These are phyloP conservation scores for Kluyveromyces aestuarii DNA, from an alignment of 805 yeast genomes.

Conservation along the genomic window DNA sequence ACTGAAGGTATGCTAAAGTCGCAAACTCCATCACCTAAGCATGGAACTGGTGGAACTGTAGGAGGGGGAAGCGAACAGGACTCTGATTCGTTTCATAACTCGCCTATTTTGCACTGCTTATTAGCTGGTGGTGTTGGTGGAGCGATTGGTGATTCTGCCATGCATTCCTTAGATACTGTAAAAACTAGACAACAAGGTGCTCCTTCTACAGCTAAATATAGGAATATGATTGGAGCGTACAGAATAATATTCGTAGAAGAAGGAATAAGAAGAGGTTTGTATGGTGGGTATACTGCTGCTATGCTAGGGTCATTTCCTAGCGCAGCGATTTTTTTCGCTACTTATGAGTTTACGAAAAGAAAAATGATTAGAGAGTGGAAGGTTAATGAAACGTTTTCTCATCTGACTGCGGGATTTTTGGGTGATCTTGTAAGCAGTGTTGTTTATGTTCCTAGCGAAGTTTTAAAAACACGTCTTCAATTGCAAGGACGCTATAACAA, in stretches of 20 bases:
- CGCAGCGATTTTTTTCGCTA: conserved; percentile 87
- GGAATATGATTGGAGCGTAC: conserved; percentile 68
- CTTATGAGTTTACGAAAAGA: conserved; percentile 79
- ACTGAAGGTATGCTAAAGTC: conserved; percentile 2
- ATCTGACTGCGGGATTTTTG: conserved; percentile 78
- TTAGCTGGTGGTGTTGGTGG: conserved; percentile 96
- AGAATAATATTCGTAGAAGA: conserved; percentile 69
- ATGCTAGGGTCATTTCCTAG: conserved; percentile 89
- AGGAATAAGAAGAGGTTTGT: conserved; percentile 76
- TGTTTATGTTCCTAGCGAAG: conserved; percentile 93
- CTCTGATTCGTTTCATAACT: conserved; percentile 1
- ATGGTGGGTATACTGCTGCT: conserved; percentile 90
- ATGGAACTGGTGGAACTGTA: conserved; percentile 1
- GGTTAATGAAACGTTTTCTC: conserved; percentile 70
- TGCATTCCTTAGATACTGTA: conserved; percentile 96
- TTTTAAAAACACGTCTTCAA: conserved; percentile 85
- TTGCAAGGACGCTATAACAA: conserved; percentile 85
- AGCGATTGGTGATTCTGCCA: conserved; percentile 77
- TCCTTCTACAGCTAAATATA: conserved; percentile 52
- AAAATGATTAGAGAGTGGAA: conserved; percentile 51
- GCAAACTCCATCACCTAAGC: neutral
- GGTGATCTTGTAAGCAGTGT: conserved; percentile 88
- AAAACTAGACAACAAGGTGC: conserved; percentile 98
- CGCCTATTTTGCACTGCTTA: conserved; percentile 50
- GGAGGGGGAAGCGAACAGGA: neutral